Base-by-base conservation (phyloP, 2,329 filamentous ascomycete species). In the Nakataea oryzae region DNA sequence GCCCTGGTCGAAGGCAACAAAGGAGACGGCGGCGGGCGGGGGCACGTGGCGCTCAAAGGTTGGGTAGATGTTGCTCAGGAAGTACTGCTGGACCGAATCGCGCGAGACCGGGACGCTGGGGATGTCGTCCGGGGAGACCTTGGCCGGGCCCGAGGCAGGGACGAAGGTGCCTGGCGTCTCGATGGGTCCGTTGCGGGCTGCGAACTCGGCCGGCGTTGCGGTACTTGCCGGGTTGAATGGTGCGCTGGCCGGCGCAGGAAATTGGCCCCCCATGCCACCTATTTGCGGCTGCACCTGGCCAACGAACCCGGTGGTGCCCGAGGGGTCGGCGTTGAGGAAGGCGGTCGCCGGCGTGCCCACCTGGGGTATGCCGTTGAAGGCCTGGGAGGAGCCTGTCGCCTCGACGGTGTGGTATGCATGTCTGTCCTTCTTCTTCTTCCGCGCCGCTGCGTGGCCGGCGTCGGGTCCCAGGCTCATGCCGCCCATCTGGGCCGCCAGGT, bases 21-120 rank as follows among this genome's bases (percentile, higher is more conserved):
- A 97, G 2, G 95, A 92, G 27, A 95, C 83, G 6, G 89, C 86
- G 17, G 93, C 90, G 2, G 95, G 92, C 58, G 95, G 95, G 13
- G 95, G 93, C 2, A 96, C 81, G 71, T 96, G 92, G 63, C 90
- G 90, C 76, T 97, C 93, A 78, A 97, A 96, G 3, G 95, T 99
- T 24, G 93, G 92, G 73, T 97, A 97, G 60, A 96, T 82, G 73
- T 96, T 90, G 67, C 82, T 86, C 68, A 96, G 83, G 72, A 93
- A 99, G 76, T 93, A 89, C 66, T 89, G 87, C 66, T 95, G 90
- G 9, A 90, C 82, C 9, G 84, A 75, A 74, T 99, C 95, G 77
- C 95, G 86, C 68, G 92, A 90, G 67, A 87, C 77, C 14, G 95
- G 93, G 60, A 99, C 85, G 71, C 93, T 97, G 55, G 95, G 95